Percentiles rank a stretch among this genome's conserved stretches.
phyloP scores from a whole-genome alignment of 768 basidiomycete species.

The Auriscalpium vulgare region DNA sequence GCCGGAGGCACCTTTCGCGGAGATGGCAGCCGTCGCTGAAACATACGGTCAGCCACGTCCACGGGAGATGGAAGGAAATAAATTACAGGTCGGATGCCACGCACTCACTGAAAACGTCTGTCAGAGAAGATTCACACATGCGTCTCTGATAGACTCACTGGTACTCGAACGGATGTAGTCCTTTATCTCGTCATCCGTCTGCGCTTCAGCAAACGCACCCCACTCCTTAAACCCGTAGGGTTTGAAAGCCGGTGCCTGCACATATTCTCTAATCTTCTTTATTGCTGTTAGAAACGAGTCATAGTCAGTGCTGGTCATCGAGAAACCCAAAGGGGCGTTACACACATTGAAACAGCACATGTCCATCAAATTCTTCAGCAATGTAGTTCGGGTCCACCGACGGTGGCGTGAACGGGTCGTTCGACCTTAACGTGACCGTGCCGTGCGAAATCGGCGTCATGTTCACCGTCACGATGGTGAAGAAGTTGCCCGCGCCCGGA shows the following conservation, averaged over 20 bases:
- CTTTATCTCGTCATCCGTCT: slow-evolving; percentile 16
- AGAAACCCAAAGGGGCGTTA: neutral
- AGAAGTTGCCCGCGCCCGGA: neutral
- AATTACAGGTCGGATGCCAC: neutral
- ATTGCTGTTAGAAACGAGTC: neutral
- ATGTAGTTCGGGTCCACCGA: neutral
- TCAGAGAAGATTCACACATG: too few relatives aligned
- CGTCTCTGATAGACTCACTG: neutral
- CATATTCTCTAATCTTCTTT: neutral
- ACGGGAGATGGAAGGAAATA: neutral
- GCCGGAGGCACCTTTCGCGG: neutral
- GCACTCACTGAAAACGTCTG: slow-evolving; percentile 23
- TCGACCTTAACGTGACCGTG: neutral
- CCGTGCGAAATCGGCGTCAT: neutral
- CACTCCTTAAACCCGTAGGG: neutral
- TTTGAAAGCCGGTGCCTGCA: too few relatives aligned
- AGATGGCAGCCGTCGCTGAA: slow-evolving; percentile 8
- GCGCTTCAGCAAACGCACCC: neutral
- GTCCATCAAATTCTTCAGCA: neutral
- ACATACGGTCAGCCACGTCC: neutral
- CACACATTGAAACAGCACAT: neutral
- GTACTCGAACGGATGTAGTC: slow-evolving; percentile 5
- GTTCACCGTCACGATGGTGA: neutral
- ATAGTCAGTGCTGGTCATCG: neutral
- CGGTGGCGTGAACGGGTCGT: neutral